These are phyloP conservation scores for Xylariaceae sp. DNA, from an alignment of 2,329 filamentous ascomycete genomes.

Conservation along the genomic window DNA sequence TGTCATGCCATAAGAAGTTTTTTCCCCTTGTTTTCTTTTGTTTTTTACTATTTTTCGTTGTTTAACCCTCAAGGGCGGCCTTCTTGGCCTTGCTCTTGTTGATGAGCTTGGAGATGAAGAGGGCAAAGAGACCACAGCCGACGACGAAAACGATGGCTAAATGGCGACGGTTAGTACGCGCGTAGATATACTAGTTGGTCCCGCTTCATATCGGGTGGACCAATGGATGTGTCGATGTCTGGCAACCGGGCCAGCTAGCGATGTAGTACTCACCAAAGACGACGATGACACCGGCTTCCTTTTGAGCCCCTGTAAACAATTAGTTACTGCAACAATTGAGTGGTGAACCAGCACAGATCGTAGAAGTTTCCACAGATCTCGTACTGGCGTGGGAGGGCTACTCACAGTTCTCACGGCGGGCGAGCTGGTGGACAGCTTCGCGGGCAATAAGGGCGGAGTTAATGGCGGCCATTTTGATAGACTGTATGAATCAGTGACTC, in stretches of 20 bases:
- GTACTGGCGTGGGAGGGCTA: neutral
- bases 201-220: neutral
- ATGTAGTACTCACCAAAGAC: slow-evolving; percentile 27
- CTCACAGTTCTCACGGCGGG: slow-evolving; percentile 32
- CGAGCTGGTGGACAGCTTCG: slow-evolving; percentile 30
- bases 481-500: slow-evolving; percentile 19
- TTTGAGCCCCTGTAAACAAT: slow-evolving; percentile 24
- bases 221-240: too few relatives aligned
- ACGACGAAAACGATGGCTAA: slow-evolving; percentile 33
- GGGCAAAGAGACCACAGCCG: slow-evolving; percentile 27
- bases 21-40: slow-evolving; percentile 12
- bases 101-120: slow-evolving; percentile 31
- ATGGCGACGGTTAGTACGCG: slow-evolving; percentile 10
- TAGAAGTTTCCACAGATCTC: neutral
- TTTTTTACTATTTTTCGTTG: slow-evolving; percentile 7
- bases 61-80: slow-evolving; percentile 24
- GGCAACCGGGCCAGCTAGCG: too few relatives aligned
- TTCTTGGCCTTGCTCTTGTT: slow-evolving; percentile 30
- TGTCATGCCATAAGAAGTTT: slow-evolving; percentile 2
- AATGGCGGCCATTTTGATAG: slow-evolving; percentile 32
- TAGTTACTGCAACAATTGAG: slow-evolving; percentile 10
- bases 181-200: neutral
- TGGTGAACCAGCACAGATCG: neutral
- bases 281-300: slow-evolving; percentile 33
- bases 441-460: slow-evolving; percentile 33